Evolutionary conservation across 2,329 filamentous ascomycete species (phyloP).

Genomic region (Anthostomella pinea): DNA sequence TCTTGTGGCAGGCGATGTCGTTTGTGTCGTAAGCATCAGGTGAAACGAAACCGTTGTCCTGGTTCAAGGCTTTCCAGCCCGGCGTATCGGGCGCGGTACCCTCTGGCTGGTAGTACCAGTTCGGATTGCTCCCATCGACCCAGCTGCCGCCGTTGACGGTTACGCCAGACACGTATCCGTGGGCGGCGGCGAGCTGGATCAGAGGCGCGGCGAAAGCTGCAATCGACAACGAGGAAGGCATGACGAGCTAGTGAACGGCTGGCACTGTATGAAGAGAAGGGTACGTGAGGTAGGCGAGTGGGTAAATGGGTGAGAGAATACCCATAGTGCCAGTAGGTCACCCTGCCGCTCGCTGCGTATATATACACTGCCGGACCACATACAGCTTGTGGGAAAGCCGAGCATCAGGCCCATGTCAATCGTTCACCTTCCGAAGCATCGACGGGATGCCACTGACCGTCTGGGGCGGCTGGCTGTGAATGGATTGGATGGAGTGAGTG

Average conservation of each 20-base stretch:
- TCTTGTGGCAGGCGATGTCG: slow-evolving; percentile 48
- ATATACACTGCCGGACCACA: too few species aligned
- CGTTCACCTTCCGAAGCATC: too few species aligned
- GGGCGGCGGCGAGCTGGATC: slow-evolving; percentile 16
- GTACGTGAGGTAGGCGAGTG: too few species aligned
- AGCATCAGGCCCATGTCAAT: too few species aligned
- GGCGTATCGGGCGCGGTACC: slow-evolving; percentile 18
- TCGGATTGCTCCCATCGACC: slow-evolving; percentile 21
- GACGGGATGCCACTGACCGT: too few species aligned
- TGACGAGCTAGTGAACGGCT: slow-evolving; percentile 2
- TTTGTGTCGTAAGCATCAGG: slow-evolving; percentile 36
- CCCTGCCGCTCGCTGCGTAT: too few species aligned
- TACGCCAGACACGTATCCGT: slow-evolving; percentile 23
- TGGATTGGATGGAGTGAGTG: too few species aligned
- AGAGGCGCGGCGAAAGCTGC: slow-evolving; percentile 14
- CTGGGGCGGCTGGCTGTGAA: too few species aligned
- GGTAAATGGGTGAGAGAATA: too few species aligned
- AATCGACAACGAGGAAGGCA: slow-evolving; percentile 14
- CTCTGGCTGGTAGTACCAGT: slow-evolving; percentile 23
- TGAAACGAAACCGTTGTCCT: slow-evolving; percentile 51
- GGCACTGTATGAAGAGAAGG: slow-evolving; percentile 1
- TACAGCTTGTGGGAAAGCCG: too few species aligned
- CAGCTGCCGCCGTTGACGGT: slow-evolving; percentile 19
- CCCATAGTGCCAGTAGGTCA: too few species aligned
- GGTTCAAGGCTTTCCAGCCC: slow-evolving; percentile 41